A percentile compares a stretch with the other conserved stretches of the same genome.
These are phyloP conservation scores for Cnidoscolus chayamansa DNA, from an alignment of 441 rosid species.

Conservation along the genomic window DNA sequence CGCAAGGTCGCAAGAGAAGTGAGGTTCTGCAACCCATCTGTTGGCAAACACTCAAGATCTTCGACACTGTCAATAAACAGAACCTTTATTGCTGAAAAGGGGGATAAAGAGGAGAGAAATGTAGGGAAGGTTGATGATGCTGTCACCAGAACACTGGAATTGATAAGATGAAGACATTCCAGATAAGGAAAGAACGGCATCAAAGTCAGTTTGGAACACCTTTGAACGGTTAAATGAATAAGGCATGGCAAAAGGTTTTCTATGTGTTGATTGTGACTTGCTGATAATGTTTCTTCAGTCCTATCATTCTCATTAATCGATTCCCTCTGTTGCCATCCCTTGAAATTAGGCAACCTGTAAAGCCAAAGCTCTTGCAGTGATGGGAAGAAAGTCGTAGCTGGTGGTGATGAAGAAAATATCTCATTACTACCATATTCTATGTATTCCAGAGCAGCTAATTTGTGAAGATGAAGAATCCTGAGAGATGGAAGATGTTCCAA, in stretches of 20 bases:
- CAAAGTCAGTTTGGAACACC: constrained; percentile 22
- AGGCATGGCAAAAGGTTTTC: constrained; percentile 12
- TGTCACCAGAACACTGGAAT: constrained; percentile 9
- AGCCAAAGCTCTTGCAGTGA: constrained; percentile 10
- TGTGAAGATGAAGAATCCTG: constrained; percentile 9
- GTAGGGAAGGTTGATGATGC: constrained; percentile 6
- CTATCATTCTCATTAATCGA: neutral
- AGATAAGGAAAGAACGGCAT: constrained; percentile 18
- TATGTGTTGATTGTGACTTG: neutral
- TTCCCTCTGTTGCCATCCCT: constrained; percentile 17
- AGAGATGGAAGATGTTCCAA: constrained; percentile 25
- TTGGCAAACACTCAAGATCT: constrained; percentile 17
- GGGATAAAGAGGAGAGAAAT: constrained; percentile 8
- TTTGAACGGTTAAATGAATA: constrained; percentile 10
- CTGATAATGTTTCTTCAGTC: neutral
- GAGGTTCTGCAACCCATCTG: constrained; percentile 19
- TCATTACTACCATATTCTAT: constrained; percentile 11
- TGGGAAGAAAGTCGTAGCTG: constrained; percentile 7
- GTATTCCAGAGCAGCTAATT: constrained; percentile 15
- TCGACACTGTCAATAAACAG: constrained; percentile 4
- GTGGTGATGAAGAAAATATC: neutral
- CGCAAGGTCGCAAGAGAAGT: constrained; percentile 14
- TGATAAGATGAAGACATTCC: constrained; percentile 12
- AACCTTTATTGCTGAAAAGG: constrained; percentile 11
- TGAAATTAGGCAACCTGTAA: constrained; percentile 1